Evolutionary conservation across 2,329 filamentous ascomycete genomes (phyloP).

Genomic region (Neurospora crassa): DNA sequence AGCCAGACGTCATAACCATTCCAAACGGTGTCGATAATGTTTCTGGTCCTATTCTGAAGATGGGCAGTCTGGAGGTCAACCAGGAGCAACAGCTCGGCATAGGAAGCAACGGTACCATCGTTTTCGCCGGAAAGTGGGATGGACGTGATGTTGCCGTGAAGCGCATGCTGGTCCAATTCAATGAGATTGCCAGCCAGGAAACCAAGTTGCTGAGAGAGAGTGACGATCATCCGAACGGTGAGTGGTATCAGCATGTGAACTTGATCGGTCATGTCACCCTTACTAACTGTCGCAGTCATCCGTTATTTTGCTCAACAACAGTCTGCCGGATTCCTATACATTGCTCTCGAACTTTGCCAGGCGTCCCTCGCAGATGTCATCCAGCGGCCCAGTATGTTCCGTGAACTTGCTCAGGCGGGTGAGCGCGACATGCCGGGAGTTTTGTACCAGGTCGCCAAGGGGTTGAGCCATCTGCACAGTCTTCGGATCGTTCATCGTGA

Average conservation of each 20-base stretch:
- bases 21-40: conserved; percentile 49
- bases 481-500: conserved; percentile 94
- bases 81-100: conserved; percentile 56
- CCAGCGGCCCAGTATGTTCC: conserved; percentile 60
- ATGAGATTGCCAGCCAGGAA: conserved; percentile 89
- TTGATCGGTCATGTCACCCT: background rate
- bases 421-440: conserved; percentile 69
- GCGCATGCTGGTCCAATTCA: conserved; percentile 92
- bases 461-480: conserved; percentile 79
- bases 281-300: conserved; percentile 51
- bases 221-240: conserved; percentile 84
- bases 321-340: conserved; percentile 86
- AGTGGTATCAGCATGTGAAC: conserved; percentile 8
- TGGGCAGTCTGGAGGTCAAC: conserved; percentile 56
- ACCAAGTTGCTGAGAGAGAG: conserved; percentile 84
- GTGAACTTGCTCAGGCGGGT: conserved; percentile 60
- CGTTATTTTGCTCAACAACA: conserved; percentile 91
- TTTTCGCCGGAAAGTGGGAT: conserved; percentile 91
- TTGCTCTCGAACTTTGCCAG: conserved; percentile 87
- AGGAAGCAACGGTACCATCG: conserved; percentile 93
- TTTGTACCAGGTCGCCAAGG: conserved; percentile 81
- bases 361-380: conserved; percentile 89
- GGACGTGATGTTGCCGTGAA: conserved; percentile 91
- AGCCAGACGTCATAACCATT: conserved; percentile 53
- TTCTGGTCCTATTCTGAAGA: conserved; percentile 48